These are phyloP conservation scores for Boletus rubropictus DNA, from an alignment of 768 basidiomycete species.

Conservation along the genomic window DNA sequence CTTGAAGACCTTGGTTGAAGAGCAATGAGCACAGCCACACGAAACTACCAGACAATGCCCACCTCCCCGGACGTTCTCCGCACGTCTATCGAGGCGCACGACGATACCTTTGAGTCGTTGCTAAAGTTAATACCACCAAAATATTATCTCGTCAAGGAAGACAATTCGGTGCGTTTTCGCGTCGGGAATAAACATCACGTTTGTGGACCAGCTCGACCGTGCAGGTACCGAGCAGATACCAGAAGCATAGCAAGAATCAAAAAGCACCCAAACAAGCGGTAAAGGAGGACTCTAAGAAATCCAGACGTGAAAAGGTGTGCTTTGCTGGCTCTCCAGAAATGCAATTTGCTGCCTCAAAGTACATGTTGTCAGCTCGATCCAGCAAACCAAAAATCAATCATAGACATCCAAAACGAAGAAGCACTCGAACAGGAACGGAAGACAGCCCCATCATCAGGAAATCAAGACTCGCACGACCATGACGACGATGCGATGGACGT, in stretches of 20 bases:
- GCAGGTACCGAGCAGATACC: slow-evolving; percentile 57
- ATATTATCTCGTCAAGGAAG: slow-evolving; percentile 57
- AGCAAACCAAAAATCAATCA: slow-evolving; percentile 70
- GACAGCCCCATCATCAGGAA: slow-evolving; percentile 18
- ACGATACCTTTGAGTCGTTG: slow-evolving; percentile 78
- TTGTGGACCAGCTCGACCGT: neutral
- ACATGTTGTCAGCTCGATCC: slow-evolving; percentile 71
- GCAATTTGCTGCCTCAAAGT: neutral
- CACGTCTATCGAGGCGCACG: slow-evolving; percentile 74
- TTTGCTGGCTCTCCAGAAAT: neutral
- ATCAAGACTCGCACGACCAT: slow-evolving; percentile 28
- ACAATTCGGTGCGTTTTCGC: slow-evolving; percentile 12
- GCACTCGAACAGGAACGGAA: slow-evolving; percentile 27
- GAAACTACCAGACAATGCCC: slow-evolving; percentile 35
- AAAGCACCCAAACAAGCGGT: slow-evolving; percentile 79
- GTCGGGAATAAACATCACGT: neutral
- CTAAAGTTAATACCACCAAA: slow-evolving; percentile 83
- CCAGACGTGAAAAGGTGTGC: slow-evolving; percentile 76
- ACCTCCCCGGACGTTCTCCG: slow-evolving; percentile 46
- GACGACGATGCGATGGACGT: slow-evolving; percentile 23
- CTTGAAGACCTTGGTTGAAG: neutral
- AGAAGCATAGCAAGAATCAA: slow-evolving; percentile 84
- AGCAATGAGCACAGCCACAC: slow-evolving; percentile 7
- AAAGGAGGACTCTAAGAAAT: slow-evolving; percentile 86
- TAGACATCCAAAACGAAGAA: slow-evolving; percentile 68